These are phyloP conservation scores for Maudiozyma bulderi DNA, from an alignment of 805 yeast genomes.

Conservation along the genomic window DNA sequence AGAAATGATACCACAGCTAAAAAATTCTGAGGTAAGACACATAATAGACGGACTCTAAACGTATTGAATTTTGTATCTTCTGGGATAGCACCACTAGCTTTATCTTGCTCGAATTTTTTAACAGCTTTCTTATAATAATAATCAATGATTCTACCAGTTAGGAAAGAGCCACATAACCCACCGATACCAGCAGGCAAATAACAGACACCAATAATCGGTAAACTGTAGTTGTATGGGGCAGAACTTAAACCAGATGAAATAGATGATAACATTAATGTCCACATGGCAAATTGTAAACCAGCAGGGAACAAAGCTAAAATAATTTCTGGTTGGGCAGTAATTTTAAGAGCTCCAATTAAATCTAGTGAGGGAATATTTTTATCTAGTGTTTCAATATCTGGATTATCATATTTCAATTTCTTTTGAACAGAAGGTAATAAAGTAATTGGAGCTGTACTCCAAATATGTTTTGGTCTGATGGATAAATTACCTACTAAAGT, in stretches of 20 bases:
- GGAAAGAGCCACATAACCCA: constrained; percentile 51
- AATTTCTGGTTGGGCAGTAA: constrained; percentile 38
- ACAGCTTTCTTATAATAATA: constrained; percentile 34
- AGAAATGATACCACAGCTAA: constrained; percentile 35
- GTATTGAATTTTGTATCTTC: constrained; percentile 37
- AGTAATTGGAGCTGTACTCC: constrained; percentile 40
- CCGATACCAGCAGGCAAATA: constrained; percentile 69
- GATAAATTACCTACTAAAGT: constrained; percentile 66
- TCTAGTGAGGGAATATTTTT: constrained; percentile 21
- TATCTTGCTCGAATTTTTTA: constrained; percentile 13
- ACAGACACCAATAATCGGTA: constrained; percentile 55
- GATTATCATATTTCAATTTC: constrained; percentile 23
- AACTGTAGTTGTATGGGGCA: constrained; percentile 39
- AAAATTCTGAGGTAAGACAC: constrained; percentile 36
- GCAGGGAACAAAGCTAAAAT: constrained; percentile 45
- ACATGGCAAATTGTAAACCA: constrained; percentile 53
- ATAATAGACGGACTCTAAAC: constrained; percentile 42
- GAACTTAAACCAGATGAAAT: constrained; percentile 44
- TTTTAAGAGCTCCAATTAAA: constrained; percentile 34
- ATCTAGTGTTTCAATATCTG: constrained; percentile 24
- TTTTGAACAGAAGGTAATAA: constrained; percentile 11
- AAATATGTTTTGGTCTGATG: constrained; percentile 36
- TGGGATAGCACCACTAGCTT: constrained; percentile 18
- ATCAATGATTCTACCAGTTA: constrained; percentile 50
- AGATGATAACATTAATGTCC: constrained; percentile 62